These are phyloP conservation scores for Ceratocystis cacaofunesta DNA, from an alignment of 2,329 filamentous ascomycete species.

Conservation along the genomic window DNA sequence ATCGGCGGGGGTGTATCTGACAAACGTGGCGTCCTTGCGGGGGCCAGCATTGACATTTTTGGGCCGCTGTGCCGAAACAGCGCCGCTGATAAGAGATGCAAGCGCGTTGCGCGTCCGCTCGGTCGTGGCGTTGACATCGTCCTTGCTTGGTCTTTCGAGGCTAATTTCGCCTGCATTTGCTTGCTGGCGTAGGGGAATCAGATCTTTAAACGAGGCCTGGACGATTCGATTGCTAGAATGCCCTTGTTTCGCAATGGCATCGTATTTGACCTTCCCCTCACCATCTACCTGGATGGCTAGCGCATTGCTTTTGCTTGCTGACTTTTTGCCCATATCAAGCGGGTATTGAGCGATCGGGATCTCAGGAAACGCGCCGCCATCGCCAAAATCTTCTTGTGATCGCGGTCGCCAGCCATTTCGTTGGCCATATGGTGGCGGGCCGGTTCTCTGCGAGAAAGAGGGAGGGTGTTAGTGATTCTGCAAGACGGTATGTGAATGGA, in stretches of 20 bases:
- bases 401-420: slow-evolving; percentile 84
- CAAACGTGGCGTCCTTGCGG: slow-evolving; percentile 76
- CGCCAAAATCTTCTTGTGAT: slow-evolving; percentile 78
- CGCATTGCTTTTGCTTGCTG: slow-evolving; percentile 60
- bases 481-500: background rate
- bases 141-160: slow-evolving; percentile 67
- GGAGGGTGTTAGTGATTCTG: slow-evolving; percentile 7
- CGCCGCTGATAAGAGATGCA: slow-evolving; percentile 65
- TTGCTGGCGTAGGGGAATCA: slow-evolving; percentile 84
- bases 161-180: slow-evolving; percentile 88
- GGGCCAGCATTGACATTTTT: slow-evolving; percentile 81
- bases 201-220: slow-evolving; percentile 89
- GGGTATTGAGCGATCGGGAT: slow-evolving; percentile 90
- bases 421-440: slow-evolving; percentile 77
- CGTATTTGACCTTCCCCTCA: slow-evolving; percentile 90
- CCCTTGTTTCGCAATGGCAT: slow-evolving; percentile 81
- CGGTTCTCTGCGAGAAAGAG: slow-evolving; percentile 42
- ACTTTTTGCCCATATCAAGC: slow-evolving; percentile 82
- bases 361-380: slow-evolving; percentile 92
- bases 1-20: slow-evolving; percentile 86
- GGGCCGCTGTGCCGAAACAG: slow-evolving; percentile 82
- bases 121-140: slow-evolving; percentile 69
- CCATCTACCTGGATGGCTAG: slow-evolving; percentile 82
- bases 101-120: slow-evolving; percentile 81
- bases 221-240: slow-evolving; percentile 74